Percentiles rank a stretch among this genome's conserved stretches.
These are phyloP conservation scores for Spathaspora sp. DNA, from an alignment of 1,139 yeast species.

Conservation along the genomic window DNA sequence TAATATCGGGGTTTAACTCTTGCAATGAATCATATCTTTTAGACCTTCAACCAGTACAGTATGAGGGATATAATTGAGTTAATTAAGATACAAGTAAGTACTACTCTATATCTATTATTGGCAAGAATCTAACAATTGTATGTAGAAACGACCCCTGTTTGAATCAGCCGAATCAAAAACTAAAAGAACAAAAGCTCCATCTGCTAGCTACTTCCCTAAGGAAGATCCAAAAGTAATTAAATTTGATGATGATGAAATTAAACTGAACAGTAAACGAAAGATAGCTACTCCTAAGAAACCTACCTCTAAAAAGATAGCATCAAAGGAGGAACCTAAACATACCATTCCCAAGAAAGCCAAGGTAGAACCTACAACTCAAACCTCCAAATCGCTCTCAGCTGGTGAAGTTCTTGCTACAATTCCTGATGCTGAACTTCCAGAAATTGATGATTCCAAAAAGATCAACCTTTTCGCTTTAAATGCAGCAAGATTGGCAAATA, in stretches of 20 bases:
- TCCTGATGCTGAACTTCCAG: constrained; percentile 71
- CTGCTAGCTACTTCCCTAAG: constrained; percentile 3
- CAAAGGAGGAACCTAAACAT: constrained; percentile 8
- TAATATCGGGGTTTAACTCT: no score
- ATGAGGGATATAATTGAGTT: no score
- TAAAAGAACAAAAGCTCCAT: constrained; percentile 6
- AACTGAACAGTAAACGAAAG: neutral
- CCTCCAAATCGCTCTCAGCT: constrained; percentile 31
- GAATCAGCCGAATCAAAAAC: constrained; percentile 5
- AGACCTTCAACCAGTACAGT: no score
- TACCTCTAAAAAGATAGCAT: constrained; percentile 7
- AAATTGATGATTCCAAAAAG: constrained; percentile 48
- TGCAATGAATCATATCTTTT: no score
- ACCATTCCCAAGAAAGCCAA: constrained; percentile 1
- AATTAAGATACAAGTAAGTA: no score
- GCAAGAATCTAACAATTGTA: neutral
- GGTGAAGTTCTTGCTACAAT: constrained; percentile 56
- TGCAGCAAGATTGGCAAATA: constrained; percentile 16
- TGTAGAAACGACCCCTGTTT: constrained; percentile 11
- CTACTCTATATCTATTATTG: no score
- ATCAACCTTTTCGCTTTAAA: constrained; percentile 48
- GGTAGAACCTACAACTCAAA: constrained; percentile 5
- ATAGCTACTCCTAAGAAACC: neutral
- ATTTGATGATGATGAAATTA: constrained; percentile 18
- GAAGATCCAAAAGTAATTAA: constrained; percentile 18